Percentiles rank a stretch among this genome's conserved stretches.
These are phyloP conservation scores for Fonsecaea multimorphosa DNA, from an alignment of 2,329 filamentous ascomycete species.

Conservation along the genomic window DNA sequence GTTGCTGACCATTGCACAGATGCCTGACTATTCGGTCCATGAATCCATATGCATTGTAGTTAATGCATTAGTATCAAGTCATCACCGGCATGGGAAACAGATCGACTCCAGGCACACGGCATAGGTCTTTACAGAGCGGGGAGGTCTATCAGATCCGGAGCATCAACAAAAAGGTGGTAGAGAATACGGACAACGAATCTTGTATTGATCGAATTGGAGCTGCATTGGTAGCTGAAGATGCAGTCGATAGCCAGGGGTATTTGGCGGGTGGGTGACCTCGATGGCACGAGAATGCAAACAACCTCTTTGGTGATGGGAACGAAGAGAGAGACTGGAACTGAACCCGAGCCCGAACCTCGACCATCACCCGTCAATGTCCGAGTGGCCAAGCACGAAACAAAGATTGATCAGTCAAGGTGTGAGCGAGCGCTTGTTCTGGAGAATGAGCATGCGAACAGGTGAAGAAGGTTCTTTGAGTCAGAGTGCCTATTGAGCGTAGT, in stretches of 20 bases:
- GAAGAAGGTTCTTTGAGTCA: background rate
- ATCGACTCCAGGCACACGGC: background rate
- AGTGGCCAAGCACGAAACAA: background rate
- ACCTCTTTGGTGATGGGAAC: background rate
- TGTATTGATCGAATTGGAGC: constrained; percentile 25
- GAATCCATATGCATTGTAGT: constrained; percentile 58
- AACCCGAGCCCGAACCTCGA: background rate
- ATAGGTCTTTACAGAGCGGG: background rate
- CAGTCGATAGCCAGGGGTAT: background rate
- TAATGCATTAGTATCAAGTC: constrained; percentile 14
- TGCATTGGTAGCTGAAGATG: constrained; percentile 15
- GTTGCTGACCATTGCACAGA: constrained; percentile 45
- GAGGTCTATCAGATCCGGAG: background rate
- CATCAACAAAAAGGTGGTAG: constrained; percentile 17
- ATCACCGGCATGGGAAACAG: background rate
- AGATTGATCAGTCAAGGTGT: background rate
- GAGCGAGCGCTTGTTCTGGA: background rate
- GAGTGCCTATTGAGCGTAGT: constrained; percentile 21
- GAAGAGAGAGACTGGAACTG: constrained; percentile 1
- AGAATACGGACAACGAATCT: constrained; percentile 5
- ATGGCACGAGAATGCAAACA: background rate
- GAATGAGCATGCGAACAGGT: background rate
- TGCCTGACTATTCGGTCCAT: constrained; percentile 59
- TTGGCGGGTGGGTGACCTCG: background rate
- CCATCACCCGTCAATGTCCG: background rate